Percentiles rank a stretch among this genome's conserved stretches.
These are phyloP conservation scores for Penicillium soppii DNA, from an alignment of 495 filamentous ascomycete genomes.

Conservation along the genomic window DNA sequence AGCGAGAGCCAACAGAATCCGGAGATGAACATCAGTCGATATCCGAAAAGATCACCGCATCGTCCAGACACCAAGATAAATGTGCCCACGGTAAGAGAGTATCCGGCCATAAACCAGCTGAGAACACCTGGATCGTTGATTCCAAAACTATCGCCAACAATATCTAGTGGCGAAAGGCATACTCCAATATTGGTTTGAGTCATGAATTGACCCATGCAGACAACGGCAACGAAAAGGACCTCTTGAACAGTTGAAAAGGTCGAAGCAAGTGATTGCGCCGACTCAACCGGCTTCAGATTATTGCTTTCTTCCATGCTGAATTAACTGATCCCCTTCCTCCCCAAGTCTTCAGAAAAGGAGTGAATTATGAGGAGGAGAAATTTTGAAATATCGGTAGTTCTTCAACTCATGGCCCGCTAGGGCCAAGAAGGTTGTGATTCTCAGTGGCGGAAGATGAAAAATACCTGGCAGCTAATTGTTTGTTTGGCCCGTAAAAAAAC, in stretches of 20 bases:
- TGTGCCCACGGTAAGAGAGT: conserved; percentile 60
- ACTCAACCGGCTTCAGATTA: conserved; percentile 12
- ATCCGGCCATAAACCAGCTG: conserved; percentile 58
- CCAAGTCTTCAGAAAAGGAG: neutral
- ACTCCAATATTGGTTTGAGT: conserved; percentile 31
- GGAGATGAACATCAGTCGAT: conserved; percentile 55
- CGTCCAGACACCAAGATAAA: conserved; percentile 65
- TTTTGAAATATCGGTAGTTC: neutral
- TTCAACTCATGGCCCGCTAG: neutral
- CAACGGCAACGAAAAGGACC: conserved; percentile 24
- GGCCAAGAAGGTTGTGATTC: neutral
- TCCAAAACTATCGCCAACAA: conserved; percentile 47
- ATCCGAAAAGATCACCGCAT: conserved; percentile 58
- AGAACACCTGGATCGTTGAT: conserved; percentile 38
- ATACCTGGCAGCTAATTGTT: neutral
- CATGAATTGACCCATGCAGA: conserved; percentile 38
- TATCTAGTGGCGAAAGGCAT: conserved; percentile 36
- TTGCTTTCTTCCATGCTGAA: neutral
- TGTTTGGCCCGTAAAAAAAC: neutral
- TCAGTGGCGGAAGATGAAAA: neutral
- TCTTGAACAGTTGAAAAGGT: conserved; percentile 25
- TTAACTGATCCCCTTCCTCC: neutral
- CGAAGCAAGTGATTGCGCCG: conserved; percentile 22
- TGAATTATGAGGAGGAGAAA: neutral
- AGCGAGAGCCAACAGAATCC: conserved; percentile 58